Base-by-base conservation (phyloP, 1,284 basidiomycete species). In the Limonomyces culmigenus region DNA sequence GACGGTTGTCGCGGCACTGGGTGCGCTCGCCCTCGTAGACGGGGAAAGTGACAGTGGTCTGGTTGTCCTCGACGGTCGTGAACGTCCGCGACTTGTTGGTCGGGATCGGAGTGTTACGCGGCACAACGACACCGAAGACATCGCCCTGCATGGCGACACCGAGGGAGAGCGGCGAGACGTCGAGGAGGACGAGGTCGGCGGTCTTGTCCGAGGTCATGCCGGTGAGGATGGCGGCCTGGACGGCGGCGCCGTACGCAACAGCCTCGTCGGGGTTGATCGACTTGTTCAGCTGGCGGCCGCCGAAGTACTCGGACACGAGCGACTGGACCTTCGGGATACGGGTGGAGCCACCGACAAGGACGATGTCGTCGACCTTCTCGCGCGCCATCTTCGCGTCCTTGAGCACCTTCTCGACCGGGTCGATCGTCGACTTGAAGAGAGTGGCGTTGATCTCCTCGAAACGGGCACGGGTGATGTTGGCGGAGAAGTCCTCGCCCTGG, bases 51-150 rank as follows among this genome's bases (percentile, higher is more conserved):
- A 96, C 93, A 27, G 89, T 88, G 23, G 81, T 93, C 64, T 93
- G 95, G 43, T 88, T 79, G 47, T 95, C 88, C 41, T 88, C 93
- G 33, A 93, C 93, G 16, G 95, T 98, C 15, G 93, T 97, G 73
- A 97, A 98, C 38, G 84, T 83, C 58, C 97, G 92, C 3, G 87
- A 91, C 75, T 98, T 97, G 74, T 97, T 98, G 52, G 92, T 97
- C 15, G 93, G 93, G 61, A 97, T 97, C 42, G 93, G 97, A 14
- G 93, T 98, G 69, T 98, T 98, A 43, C 93, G 83, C 56, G 75
- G 81, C 61, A 92, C 91, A 36, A 89, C 70, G 57, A 86, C 85
- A 43, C 93, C 97, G 85, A 97, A 96, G 60, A 98, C 96, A 57
- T 93, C 93, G 50, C 93, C 93, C 42, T 96, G 85, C 5, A 93